A percentile compares a stretch with the other conserved stretches of the same genome.
These are phyloP conservation scores for Fraxinus excelsior DNA, from an alignment of 257 asterid genomes.

Conservation along the genomic window DNA sequence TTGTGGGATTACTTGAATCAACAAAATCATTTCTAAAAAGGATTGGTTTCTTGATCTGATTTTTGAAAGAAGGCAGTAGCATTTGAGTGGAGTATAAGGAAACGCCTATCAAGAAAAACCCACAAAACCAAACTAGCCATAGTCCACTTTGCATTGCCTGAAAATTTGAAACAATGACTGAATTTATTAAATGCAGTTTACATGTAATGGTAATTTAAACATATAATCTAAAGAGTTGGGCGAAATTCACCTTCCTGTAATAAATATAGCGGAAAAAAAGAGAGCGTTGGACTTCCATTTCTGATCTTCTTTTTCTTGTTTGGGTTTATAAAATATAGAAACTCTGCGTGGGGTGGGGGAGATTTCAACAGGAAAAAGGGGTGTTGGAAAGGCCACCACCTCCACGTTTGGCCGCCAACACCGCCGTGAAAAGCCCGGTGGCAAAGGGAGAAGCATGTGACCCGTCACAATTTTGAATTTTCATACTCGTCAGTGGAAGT, in stretches of 20 bases:
- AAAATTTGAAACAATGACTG: constrained; percentile 8
- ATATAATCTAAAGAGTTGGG: constrained; percentile 10
- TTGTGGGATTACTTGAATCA: constrained; percentile 48
- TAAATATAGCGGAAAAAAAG: constrained; percentile 32
- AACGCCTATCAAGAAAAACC: constrained; percentile 60
- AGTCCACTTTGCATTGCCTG: constrained; percentile 69
- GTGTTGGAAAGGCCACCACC: constrained; percentile 37
- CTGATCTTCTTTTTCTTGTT: constrained; percentile 9
- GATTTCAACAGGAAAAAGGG: constrained; percentile 15
- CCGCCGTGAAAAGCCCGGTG: not conserved
- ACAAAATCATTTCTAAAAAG: constrained; percentile 28
- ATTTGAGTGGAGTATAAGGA: constrained; percentile 74
- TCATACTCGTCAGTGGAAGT: not conserved
- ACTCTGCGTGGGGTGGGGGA: constrained; percentile 6
- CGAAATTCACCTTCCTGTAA: constrained; percentile 51
- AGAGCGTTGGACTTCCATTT: constrained; percentile 40
- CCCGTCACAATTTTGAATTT: not conserved
- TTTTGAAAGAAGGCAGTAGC: constrained; percentile 49
- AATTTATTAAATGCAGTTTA: constrained; percentile 2
- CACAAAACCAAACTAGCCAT: constrained; percentile 80
- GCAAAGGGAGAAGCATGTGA: not conserved
- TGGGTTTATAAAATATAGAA: not conserved
- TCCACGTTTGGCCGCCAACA: constrained; percentile 22
- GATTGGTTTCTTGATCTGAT: constrained; percentile 36
- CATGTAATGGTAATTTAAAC: constrained; percentile 15